phyloP scores from a whole-genome alignment of 140 eudicot genomes.

The Bidens hawaiensis region DNA sequence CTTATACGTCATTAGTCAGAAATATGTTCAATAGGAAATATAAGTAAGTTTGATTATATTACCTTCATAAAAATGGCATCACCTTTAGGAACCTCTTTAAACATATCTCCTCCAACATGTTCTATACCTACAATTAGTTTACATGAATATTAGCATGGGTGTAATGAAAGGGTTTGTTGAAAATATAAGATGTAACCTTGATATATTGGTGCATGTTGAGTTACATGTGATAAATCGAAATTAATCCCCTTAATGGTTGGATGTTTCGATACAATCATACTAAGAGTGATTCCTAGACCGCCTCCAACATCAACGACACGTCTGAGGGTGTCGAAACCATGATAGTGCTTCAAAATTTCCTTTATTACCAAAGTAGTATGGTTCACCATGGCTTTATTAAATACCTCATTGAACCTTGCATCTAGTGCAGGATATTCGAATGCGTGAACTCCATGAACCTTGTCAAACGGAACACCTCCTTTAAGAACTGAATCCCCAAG shows the following conservation, averaged over 20 bases:
- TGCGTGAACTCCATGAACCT: constrained; percentile 25
- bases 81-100: no score
- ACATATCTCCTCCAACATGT: constrained; percentile 29
- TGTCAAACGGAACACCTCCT: constrained; percentile 32
- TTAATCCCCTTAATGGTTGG: constrained; percentile 25
- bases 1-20: background rate
- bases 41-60: background rate
- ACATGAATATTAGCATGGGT: no score
- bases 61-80: constrained; percentile 39
- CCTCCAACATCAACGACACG: constrained; percentile 36
- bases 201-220: constrained; percentile 16
- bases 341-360: constrained; percentile 3
- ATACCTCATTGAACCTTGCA: constrained; percentile 20
- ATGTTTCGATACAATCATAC: constrained; percentile 20
- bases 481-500: no score
- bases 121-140: constrained; percentile 3
- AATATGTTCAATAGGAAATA: background rate
- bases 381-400: constrained; percentile 23
- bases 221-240: constrained; percentile 23
- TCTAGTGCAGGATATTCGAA: constrained; percentile 30
- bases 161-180: background rate
- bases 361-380: constrained; percentile 1
- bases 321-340: constrained; percentile 15
- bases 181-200: constrained; percentile 3
- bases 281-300: constrained; percentile 26